These are phyloP conservation scores for Nakaseomyces glabratus DNA, from an alignment of 1,139 yeast genomes.

Conservation along the genomic window DNA sequence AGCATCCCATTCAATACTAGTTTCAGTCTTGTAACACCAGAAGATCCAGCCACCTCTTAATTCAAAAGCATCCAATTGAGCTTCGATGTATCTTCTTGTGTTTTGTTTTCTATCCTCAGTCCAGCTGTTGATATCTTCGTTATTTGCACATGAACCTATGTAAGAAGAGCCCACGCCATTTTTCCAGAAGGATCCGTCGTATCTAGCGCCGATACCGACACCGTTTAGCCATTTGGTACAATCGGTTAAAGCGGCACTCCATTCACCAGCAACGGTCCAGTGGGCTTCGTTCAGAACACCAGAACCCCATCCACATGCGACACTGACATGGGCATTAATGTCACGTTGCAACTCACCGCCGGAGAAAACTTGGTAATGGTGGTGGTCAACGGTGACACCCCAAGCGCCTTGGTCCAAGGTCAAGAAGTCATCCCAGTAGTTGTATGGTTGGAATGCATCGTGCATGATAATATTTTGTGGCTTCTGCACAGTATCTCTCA, in stretches of 20 bases:
- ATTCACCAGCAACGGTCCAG: constrained; percentile 83
- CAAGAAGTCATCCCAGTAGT: constrained; percentile 56
- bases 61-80: constrained; percentile 80
- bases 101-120: constrained; percentile 44
- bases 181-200: constrained; percentile 51
- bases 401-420: constrained; percentile 37
- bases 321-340: constrained; percentile 52
- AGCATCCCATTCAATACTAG: constrained; percentile 82
- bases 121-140: constrained; percentile 53
- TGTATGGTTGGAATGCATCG: constrained; percentile 50
- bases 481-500: constrained; percentile 28
- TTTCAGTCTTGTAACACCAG: constrained; percentile 91
- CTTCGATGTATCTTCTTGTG: constrained; percentile 70
- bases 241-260: constrained; percentile 91
- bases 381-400: constrained; percentile 79
- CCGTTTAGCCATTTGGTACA: constrained; percentile 92
- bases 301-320: constrained; percentile 57
- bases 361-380: constrained; percentile 82
- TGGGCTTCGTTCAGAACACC: constrained; percentile 45
- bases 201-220: constrained; percentile 80
- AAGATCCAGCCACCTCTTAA: constrained; percentile 73
- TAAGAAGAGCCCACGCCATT: constrained; percentile 36
- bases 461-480: constrained; percentile 33
- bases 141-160: constrained; percentile 58
- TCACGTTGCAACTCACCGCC: constrained; percentile 46